Evolutionary conservation across 352 stramenopile species (phyloP).

Genomic region (Phytophthora sojae): DNA sequence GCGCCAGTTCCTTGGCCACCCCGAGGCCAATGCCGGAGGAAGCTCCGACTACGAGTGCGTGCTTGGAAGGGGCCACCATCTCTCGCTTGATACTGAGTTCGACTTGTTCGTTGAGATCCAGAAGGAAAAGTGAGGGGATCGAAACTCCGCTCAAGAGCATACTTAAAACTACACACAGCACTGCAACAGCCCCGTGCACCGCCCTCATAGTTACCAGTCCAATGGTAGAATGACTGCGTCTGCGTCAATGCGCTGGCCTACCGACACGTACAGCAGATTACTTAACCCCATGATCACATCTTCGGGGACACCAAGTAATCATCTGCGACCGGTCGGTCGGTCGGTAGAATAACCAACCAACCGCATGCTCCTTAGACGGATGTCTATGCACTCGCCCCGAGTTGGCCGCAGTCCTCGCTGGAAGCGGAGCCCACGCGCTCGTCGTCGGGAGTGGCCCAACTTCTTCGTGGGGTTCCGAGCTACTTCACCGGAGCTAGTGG

Average conservation of each 20-base stretch:
- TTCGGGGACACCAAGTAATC: conserved; percentile 1
- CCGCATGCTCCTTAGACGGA: not conserved
- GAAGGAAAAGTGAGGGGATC: conserved; percentile 6
- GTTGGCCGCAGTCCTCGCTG: conserved; percentile 8
- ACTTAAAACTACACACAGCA: conserved; percentile 7
- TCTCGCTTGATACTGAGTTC: conserved; percentile 24
- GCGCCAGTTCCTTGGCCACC: conserved; percentile 24
- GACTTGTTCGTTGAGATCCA: conserved; percentile 14
- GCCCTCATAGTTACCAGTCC: conserved; percentile 8
- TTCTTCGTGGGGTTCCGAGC: conserved; percentile 62
- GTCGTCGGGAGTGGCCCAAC: conserved; percentile 36
- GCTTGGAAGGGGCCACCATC: conserved; percentile 28
- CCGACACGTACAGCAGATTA: not conserved
- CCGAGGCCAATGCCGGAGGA: conserved; percentile 32
- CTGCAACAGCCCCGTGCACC: conserved; percentile 6
- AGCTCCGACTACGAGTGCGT: conserved; percentile 34
- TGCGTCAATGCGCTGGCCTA: not conserved
- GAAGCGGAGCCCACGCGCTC: conserved; percentile 4
- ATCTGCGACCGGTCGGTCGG: not conserved
- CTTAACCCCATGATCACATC: conserved; percentile 5
- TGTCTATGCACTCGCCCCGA: not conserved
- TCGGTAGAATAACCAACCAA: not conserved
- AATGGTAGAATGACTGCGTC: conserved; percentile 16
- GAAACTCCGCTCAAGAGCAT: conserved; percentile 7
- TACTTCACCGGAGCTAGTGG: conserved; percentile 22